Base-by-base conservation (phyloP, 345 rosid species). In the Lagerstroemia speciosa region DNA sequence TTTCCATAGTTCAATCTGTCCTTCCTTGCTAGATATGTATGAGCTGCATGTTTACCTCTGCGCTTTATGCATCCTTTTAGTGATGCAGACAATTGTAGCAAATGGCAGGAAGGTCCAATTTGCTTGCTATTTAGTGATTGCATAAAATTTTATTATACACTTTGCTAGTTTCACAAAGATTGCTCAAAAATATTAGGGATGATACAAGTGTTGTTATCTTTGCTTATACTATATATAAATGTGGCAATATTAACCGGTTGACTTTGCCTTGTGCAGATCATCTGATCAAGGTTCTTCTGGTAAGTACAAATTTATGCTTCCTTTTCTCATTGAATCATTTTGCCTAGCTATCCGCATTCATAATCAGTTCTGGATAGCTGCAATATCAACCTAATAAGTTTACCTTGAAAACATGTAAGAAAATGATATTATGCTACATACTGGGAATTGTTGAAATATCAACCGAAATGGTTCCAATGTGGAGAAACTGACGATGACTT, bases 211-310 rank as follows among this genome's bases (percentile, higher is more conserved):
- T 20, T 27, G 8, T 52, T 20, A 52, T 52, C 26, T 5, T 52
- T 52, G 22, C 57, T 27, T 52, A 52, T 52, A 52, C 57, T 1
- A 52, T 52, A 52, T 20, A 52, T 22, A 52, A 27, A 57, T n/a
- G 32, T 27, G 62, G 32, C 32, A 3, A 57, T 24, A 7, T 8
- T 57, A 57, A 57, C 62, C 62, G 3, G 63, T 58, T 58, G 63
- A 58, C 15, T 58, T 30, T 58, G 33, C 33, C 63, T 27, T 65
- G 19, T 85, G 87, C 97, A 95, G 99, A 83, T 79, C 92, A 53
- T 88, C 82, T 1, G 99, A 90, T 71, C 83, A 83, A 70, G 82
- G 89, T 50, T 66, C 92, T 71, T 86, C 90, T 65, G 99, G 99
- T 94, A 83, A 48, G 79, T 62, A 10, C 67, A 46, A 26, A 17